A percentile compares a stretch with the other conserved stretches of the same genome.
phyloP scores from a whole-genome alignment of 1,139 yeast genomes.

The Casaregolazyma suthepensis region DNA sequence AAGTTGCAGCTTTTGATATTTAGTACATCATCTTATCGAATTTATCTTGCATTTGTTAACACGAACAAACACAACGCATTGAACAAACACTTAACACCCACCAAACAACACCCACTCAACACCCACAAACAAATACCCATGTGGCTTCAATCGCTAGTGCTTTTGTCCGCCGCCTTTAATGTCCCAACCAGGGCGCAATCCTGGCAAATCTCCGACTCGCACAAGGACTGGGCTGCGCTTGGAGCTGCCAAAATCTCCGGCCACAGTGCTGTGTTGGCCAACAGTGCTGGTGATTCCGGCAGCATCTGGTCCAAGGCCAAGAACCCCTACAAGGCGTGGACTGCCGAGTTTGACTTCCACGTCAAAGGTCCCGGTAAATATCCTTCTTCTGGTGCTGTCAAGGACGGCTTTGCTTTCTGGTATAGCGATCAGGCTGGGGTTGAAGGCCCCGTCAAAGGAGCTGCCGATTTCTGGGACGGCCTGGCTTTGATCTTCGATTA shows the following conservation, averaged over 20 bases:
- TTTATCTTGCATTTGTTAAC: too few species aligned
- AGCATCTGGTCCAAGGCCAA: constrained; percentile 31
- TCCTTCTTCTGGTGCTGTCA: constrained; percentile 1
- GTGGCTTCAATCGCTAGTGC: background rate
- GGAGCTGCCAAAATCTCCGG: constrained; percentile 10
- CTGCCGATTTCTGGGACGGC: constrained; percentile 37
- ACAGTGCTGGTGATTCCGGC: constrained; percentile 20
- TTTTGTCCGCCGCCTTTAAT: background rate
- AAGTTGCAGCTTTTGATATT: background rate
- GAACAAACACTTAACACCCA: too few species aligned
- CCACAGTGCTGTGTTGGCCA: constrained; percentile 20
- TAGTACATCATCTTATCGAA: background rate
- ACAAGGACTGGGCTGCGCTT: constrained; percentile 2
- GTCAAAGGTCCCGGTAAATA: constrained; percentile 27
- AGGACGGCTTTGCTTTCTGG: constrained; percentile 36
- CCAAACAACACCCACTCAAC: too few species aligned
- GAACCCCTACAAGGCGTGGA: constrained; percentile 32
- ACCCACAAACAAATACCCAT: background rate
- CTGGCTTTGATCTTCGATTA: constrained; percentile 34
- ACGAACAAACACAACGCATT: too few species aligned
- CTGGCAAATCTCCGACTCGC: background rate
- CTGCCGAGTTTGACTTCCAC: constrained; percentile 28
- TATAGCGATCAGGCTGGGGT: constrained; percentile 26
- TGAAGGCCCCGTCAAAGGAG: constrained; percentile 35
- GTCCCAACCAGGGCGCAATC: background rate